Evolutionary conservation across 140 eudicot species (phyloP).

Genomic region (Oenanthe javanica): DNA sequence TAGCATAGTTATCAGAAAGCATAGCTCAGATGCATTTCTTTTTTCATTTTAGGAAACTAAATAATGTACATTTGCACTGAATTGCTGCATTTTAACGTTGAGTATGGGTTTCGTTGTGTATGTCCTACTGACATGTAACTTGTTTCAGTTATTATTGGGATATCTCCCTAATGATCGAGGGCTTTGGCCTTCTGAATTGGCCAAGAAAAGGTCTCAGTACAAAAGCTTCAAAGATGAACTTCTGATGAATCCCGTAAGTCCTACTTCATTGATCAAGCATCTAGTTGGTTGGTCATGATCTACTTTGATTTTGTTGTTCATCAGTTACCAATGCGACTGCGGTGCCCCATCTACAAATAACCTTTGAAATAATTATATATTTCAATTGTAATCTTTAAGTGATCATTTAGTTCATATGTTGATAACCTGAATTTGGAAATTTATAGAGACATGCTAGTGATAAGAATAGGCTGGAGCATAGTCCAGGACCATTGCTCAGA

Average conservation of each 20-base stretch:
- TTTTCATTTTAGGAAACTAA: not conserved
- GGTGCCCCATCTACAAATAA: not conserved
- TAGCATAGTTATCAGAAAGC: not conserved
- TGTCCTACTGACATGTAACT: not conserved
- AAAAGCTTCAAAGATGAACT: slow-evolving; percentile 84
- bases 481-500: not conserved
- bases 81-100: not conserved
- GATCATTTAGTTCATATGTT: not conserved
- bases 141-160: slow-evolving; percentile 70
- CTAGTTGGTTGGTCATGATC: slow-evolving; percentile 1
- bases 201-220: slow-evolving; percentile 89
- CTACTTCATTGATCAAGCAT: not conserved
- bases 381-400: not conserved
- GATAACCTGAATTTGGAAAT: too few relatives aligned
- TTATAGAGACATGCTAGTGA: not conserved
- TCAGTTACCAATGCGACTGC: not conserved
- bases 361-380: not conserved
- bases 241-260: slow-evolving; percentile 86
- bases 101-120: not conserved
- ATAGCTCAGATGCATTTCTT: not conserved
- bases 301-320: not conserved
- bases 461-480: not conserved
- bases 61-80: not conserved
- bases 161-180: slow-evolving; percentile 77
- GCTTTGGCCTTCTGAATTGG: slow-evolving; percentile 81